These are phyloP conservation scores for Pythium rhizo-oryzae DNA, from an alignment of 352 stramenopile genomes.

Conservation along the genomic window DNA sequence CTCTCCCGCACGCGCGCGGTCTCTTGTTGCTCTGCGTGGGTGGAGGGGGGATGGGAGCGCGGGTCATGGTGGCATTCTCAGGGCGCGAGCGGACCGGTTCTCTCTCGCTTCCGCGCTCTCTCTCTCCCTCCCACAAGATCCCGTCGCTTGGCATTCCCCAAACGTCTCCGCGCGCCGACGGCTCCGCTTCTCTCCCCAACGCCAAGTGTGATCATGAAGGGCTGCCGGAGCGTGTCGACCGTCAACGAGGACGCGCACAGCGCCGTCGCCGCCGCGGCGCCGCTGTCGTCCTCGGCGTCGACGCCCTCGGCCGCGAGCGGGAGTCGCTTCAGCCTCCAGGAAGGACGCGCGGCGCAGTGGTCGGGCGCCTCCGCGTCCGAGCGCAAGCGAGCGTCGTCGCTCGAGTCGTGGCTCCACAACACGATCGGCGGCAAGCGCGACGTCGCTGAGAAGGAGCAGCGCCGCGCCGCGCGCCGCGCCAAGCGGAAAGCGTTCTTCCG, in stretches of 20 bases:
- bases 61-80: background rate
- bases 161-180: background rate
- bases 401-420: conserved; percentile 24
- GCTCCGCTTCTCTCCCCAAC: background rate
- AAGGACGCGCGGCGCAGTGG: conserved; percentile 10
- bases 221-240: conserved; percentile 18
- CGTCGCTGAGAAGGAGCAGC: conserved; percentile 11
- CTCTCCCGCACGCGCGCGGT: conserved; percentile 10
- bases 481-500: conserved; percentile 28
- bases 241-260: conserved; percentile 11
- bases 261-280: background rate
- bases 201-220: conserved; percentile 9
- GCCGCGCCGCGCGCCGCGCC: conserved; percentile 16
- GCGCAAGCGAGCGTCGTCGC: conserved; percentile 24
- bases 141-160: background rate
- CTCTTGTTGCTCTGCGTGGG: background rate
- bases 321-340: conserved; percentile 2
- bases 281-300: conserved; percentile 10
- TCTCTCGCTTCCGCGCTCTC: background rate
- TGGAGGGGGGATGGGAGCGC: background rate
- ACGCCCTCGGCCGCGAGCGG: conserved; percentile 5
- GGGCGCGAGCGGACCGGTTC: background rate
- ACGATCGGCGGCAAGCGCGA: conserved; percentile 13
- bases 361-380: background rate
- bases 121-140: background rate